These are phyloP conservation scores for Diplosphaera chodatii DNA, from an alignment of 139 green algal species.

Conservation along the genomic window DNA sequence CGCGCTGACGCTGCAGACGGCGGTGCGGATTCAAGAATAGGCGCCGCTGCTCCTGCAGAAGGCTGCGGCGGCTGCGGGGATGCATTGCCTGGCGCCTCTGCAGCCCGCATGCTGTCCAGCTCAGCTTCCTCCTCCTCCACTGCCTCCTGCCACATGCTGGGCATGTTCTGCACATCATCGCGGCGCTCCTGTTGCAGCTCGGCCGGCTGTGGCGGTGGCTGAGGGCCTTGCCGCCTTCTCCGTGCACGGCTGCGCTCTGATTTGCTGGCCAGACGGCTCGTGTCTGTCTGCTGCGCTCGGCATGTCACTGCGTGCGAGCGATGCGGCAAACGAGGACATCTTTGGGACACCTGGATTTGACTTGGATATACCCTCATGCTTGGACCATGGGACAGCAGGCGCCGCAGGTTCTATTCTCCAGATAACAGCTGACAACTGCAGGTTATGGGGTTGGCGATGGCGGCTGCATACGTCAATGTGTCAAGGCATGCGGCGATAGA, in stretches of 20 bases:
- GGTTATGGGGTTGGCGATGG: too few relatives aligned
- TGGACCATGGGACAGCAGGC: too few relatives aligned
- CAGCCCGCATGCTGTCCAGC: neutral
- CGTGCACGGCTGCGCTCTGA: neutral
- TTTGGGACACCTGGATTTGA: too few relatives aligned
- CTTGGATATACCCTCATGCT: too few relatives aligned
- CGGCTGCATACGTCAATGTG: too few relatives aligned
- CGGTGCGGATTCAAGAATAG: neutral
- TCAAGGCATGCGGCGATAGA: too few relatives aligned
- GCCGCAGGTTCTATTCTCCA: too few relatives aligned
- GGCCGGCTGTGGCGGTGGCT: neutral
- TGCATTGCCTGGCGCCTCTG: neutral
- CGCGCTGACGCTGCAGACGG: neutral
- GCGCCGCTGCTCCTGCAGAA: neutral
- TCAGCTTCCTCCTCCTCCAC: constrained; percentile 1
- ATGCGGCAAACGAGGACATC: too few relatives aligned
- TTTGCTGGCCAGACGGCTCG: neutral
- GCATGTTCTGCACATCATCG: neutral
- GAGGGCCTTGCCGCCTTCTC: neutral
- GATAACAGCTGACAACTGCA: too few relatives aligned
- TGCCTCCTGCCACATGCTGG: neutral
- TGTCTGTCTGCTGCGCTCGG: neutral
- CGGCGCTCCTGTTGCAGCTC: neutral
- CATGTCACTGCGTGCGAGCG: neutral
- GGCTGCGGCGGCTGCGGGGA: too few relatives aligned